Conservation (phyloP, 331 rosid genomes). For the Prunus yedoensis region DNA sequence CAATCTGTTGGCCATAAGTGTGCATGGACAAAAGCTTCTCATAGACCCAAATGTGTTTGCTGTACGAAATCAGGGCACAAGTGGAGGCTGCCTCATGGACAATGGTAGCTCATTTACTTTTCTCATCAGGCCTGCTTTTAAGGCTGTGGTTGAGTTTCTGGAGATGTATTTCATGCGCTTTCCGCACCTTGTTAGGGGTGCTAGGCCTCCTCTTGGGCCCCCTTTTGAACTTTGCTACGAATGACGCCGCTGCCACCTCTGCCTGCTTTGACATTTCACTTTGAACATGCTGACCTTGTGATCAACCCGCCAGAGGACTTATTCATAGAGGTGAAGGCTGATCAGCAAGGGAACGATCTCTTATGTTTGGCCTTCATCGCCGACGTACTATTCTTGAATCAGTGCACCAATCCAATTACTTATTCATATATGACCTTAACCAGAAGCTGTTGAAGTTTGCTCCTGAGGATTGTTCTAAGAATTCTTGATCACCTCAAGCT, state of each 20-base stretch:
- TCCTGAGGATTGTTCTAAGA: constrained; percentile 5
- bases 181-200: neutral
- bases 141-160: neutral
- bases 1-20: neutral
- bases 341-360: neutral
- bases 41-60: neutral
- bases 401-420: neutral
- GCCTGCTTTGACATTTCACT: neutral
- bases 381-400: neutral
- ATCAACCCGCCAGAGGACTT: neutral
- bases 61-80: neutral
- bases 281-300: neutral
- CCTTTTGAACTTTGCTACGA: neutral
- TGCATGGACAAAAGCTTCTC: neutral
- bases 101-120: neutral
- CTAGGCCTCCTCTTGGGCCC: neutral
- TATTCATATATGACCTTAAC: neutral
- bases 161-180: neutral
- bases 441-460: neutral
- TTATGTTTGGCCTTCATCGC: neutral
- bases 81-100: neutral
- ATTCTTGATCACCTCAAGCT: neutral
- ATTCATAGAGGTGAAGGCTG: neutral
- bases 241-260: neutral
- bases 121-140: neutral